Base-by-base conservation (phyloP, 225 moss, liverwort and hornwort species). In the Polytrichum formosum region DNA sequence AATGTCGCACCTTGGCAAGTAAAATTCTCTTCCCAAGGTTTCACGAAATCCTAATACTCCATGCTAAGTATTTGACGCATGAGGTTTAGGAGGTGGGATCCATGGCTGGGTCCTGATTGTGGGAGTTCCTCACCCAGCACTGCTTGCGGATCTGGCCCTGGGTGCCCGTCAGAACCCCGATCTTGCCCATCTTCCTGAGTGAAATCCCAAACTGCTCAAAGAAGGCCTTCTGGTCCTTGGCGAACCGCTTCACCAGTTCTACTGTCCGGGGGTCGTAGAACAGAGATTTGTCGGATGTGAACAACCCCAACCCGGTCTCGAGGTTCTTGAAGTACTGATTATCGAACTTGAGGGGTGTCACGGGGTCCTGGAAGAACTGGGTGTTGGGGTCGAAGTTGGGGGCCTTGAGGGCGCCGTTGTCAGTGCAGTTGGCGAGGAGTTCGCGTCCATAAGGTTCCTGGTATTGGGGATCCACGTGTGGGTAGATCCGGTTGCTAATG, bases 121-220 rank as follows among this genome's bases (percentile, higher is more conserved):
- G 4, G 2, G 81, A 67, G 69, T 81, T 81, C 18, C 53, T 28
- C 33, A 77, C 81, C 73, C 81, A 73, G 28, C 81, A 81, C 28
- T 81, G 26, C 58, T 73, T 81, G 8, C 81, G 67, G 4, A 77
- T 64, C 25, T 81, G 81, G 18, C 81, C 81, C 60, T 77, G 81
- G 22, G 76, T 81, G 30, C 81, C 81, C 7, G 77, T 81, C 0
- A 81, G 69, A 1, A 81, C 77, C 18, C 64, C 65, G 16, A 59
- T 56, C n/a, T 59, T 77, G 13, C 81, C 81, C 81, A 81, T 81
- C 72, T 77, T 76, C 17, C 72, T 54, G 5, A 81, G 27, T 1
- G 77, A 67, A n/a, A 68, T 65, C 3, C 76, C 81, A 7, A 81
- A 76, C 46, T 81, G 63, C 73, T 70, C 5, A 35, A 76, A 77